These are phyloP conservation scores for Cynanchum wilfordii DNA, from an alignment of 257 asterid genomes.

Conservation along the genomic window DNA sequence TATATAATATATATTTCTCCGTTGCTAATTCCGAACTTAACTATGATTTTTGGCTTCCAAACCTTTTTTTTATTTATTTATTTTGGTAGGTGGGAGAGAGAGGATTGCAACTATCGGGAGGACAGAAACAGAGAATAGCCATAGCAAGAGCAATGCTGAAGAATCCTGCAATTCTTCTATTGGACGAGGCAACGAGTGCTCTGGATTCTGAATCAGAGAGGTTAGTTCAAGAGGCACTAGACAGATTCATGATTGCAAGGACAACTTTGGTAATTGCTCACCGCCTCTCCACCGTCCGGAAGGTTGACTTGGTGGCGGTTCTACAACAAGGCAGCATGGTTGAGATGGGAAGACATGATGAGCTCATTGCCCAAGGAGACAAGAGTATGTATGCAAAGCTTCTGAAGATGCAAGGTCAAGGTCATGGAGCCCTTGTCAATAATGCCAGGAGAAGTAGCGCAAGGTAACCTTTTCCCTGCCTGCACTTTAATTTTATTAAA, in stretches of 20 bases:
- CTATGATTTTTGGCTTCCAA: too few species aligned
- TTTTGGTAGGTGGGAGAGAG: constrained; percentile 83
- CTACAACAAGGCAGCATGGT: constrained; percentile 45
- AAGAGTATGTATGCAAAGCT: constrained; percentile 71
- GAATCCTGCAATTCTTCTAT: constrained; percentile 66
- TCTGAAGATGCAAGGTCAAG: constrained; percentile 81
- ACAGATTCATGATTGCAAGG: constrained; percentile 85
- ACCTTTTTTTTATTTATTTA: too few species aligned
- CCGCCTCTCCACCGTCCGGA: constrained; percentile 78
- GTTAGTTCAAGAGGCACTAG: constrained; percentile 88
- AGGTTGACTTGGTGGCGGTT: constrained; percentile 78
- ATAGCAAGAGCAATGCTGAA: constrained; percentile 90
- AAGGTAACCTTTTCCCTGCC: constrained; percentile 37
- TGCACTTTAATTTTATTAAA: too few species aligned
- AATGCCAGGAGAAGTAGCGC: constrained; percentile 84
- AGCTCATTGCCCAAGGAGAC: constrained; percentile 72
- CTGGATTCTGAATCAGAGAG: constrained; percentile 84
- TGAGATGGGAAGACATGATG: constrained; percentile 84
- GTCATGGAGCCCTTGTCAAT: constrained; percentile 42
- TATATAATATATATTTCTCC: too few species aligned
- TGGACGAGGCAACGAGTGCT: constrained; percentile 93
- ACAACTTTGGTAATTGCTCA: constrained; percentile 90
- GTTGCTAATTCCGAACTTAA: background rate
- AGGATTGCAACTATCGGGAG: constrained; percentile 86
- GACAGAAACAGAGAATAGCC: constrained; percentile 90